Evolutionary conservation across 169 alveolate genomes (phyloP).

Genomic region (Plasmodium knowlesi): DNA sequence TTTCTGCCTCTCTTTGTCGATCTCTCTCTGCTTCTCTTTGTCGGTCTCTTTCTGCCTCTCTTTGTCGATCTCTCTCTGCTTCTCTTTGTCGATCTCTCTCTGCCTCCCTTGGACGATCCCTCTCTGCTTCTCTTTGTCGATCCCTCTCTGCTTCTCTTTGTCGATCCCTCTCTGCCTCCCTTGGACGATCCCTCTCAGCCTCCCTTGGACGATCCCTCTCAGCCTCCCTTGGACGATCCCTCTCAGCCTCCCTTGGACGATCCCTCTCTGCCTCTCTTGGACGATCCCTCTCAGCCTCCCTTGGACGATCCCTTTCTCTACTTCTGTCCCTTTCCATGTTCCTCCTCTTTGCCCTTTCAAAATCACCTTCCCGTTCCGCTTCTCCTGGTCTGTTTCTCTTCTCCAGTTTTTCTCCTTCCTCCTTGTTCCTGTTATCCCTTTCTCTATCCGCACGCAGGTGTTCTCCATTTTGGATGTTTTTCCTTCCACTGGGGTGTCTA

Average conservation of each 20-base stretch:
- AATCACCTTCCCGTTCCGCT: background rate
- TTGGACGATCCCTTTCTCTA: background rate
- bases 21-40: background rate
- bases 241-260: slow-evolving; percentile 10
- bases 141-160: slow-evolving; percentile 18
- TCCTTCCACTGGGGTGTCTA: background rate
- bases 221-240: background rate
- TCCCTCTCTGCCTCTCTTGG: slow-evolving; percentile 11
- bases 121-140: slow-evolving; percentile 11
- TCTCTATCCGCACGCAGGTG: background rate
- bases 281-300: background rate
- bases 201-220: slow-evolving; percentile 15
- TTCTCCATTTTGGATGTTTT: slow-evolving; percentile 5
- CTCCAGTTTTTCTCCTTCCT: background rate
- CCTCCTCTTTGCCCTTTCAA: background rate
- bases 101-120: slow-evolving; percentile 4
- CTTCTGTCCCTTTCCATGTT: background rate
- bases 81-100: background rate
- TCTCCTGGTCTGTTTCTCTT: background rate
- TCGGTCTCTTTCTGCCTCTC: background rate
- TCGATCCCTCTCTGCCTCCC: background rate
- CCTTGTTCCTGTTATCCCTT: slow-evolving; percentile 8
- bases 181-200: slow-evolving; percentile 2
- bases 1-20: background rate
- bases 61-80: slow-evolving; percentile 3